phyloP scores from a whole-genome alignment of 208 protist species.

The Crithidia sp. region DNA sequence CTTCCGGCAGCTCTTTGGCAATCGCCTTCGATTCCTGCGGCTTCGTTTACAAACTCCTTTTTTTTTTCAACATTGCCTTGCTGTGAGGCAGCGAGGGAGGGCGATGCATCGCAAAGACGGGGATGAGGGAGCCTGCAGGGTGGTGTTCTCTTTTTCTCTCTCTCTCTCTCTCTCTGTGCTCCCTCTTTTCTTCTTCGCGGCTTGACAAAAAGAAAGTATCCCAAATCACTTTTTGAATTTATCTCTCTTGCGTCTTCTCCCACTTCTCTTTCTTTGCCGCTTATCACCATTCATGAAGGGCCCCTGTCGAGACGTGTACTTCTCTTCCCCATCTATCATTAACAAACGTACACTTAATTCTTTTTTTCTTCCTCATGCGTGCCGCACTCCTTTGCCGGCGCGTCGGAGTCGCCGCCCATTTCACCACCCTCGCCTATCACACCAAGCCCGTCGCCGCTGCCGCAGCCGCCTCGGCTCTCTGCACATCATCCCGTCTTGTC shows the following conservation, averaged over 20 bases:
- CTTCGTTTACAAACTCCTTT: background rate
- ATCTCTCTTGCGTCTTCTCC: background rate
- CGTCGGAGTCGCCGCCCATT: background rate
- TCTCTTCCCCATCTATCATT: no score
- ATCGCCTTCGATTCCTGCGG: background rate
- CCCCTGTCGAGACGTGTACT: background rate
- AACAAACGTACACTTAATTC: background rate
- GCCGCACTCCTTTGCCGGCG: background rate
- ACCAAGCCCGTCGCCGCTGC: no score
- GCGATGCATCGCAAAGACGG: background rate
- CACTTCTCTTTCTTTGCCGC: background rate
- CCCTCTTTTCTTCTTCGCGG: background rate
- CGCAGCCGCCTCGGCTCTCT: no score
- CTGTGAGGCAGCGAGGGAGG: background rate
- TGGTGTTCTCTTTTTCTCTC: background rate
- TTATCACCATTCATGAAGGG: background rate
- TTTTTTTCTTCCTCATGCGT: background rate
- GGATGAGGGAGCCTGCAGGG: background rate
- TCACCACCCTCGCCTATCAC: no score
- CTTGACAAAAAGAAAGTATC: no score
- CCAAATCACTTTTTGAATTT: background rate
- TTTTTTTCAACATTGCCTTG: conserved; percentile 12
- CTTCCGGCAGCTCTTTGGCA: no score
- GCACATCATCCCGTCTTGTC: no score
- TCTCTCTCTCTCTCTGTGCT: background rate